Base-by-base conservation (phyloP, 2,329 filamentous ascomycete species). In the Ampelomyces quisqualis region DNA sequence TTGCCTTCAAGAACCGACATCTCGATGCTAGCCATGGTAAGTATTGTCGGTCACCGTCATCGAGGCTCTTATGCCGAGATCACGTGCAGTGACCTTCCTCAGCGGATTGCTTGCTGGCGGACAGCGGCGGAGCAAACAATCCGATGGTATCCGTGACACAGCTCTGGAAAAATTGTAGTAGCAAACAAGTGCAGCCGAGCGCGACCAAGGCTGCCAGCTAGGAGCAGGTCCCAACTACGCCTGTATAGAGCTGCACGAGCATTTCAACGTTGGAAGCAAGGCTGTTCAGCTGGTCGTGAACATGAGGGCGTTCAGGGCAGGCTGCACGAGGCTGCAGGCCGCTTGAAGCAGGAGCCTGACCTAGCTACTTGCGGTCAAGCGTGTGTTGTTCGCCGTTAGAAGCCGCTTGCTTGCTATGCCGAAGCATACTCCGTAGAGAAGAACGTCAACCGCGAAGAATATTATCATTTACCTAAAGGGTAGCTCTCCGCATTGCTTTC, bases 51-150 rank as follows among this genome's bases (percentile, higher is more conserved):
- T 36, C 34, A 47, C 43, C 55, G 57, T 55, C 51, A 57, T 57
- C 39, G 17, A 29, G 23, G 26, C 29, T 23, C 51, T 55, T 60
- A 55, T 57, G 55, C 57, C 57, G 55, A 60, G 57, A 50, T 50
- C 55, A 58, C 55, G 49, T 55, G 53, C 40, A 29, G 40, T 43
- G 34, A 40, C 45, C 40, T 49, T 40, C 54, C 48, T 40, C 40
- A 55, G 41, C 32, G 49, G 42, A 22, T 13, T 13, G 20, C 14
- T 34, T n/a, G n/a, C n/a, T n/a, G n/a, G n/a, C n/a, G n/a, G n/a
- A n/a, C n/a, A n/a, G n/a, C n/a, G n/a, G n/a, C n/a, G n/a, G n/a
- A n/a, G n/a, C n/a, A n/a, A n/a, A 37, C 26, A 38, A 17, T 45
- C 56, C 56, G 56, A 43, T 27, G 29, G 40, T 55, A 58, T 56